Percentiles rank a stretch among this genome's conserved stretches.
These are phyloP conservation scores for Aspergillus coremiiformis DNA, from an alignment of 495 filamentous ascomycete species.

Conservation along the genomic window DNA sequence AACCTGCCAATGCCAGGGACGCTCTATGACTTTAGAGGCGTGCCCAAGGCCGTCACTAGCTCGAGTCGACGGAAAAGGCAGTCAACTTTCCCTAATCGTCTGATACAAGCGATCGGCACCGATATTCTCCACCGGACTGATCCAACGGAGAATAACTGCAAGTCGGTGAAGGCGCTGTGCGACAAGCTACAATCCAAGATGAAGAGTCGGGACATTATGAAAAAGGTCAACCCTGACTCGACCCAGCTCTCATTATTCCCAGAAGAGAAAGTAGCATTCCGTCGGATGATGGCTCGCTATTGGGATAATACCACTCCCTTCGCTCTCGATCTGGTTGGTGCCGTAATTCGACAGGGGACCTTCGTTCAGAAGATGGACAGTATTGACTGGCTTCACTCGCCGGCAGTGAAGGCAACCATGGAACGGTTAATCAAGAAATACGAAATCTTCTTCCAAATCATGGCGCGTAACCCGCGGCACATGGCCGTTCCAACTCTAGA, in stretches of 20 bases:
- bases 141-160: constrained; percentile 3
- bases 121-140: constrained; percentile 29
- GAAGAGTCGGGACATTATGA: constrained; percentile 9
- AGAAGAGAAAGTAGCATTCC: constrained; percentile 45
- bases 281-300: constrained; percentile 73
- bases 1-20: constrained; percentile 59
- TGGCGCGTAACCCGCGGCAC: constrained; percentile 44
- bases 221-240: constrained; percentile 8
- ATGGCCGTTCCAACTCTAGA: constrained; percentile 76
- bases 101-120: constrained; percentile 40
- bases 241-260: background rate
- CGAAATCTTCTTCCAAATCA: constrained; percentile 58
- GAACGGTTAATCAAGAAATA: constrained; percentile 62
- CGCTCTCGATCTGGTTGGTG: constrained; percentile 66
- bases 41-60: constrained; percentile 8
- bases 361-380: constrained; percentile 80
- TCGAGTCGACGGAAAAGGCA: constrained; percentile 1
- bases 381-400: constrained; percentile 69
- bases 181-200: constrained; percentile 13
- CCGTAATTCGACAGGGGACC: constrained; percentile 70
- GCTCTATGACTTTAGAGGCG: constrained; percentile 35
- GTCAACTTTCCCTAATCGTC: constrained; percentile 51
- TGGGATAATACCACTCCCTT: constrained; percentile 69
- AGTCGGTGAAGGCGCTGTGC: constrained; percentile 13
- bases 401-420: constrained; percentile 58